Evolutionary conservation across 108 stramenopile genomes (phyloP).

Genomic region (Chaetoceros tenuissimus): DNA sequence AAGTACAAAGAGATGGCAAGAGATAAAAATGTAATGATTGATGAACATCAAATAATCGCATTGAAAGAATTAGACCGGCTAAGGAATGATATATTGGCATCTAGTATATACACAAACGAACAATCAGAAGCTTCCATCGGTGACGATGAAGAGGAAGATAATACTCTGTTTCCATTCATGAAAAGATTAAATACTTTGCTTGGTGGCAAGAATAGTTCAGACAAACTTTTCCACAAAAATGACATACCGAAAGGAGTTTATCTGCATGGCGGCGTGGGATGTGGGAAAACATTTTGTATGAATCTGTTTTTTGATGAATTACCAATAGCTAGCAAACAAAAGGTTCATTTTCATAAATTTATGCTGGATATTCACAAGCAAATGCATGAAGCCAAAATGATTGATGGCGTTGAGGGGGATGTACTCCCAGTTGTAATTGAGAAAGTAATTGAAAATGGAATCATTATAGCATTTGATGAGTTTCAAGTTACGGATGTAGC

Average conservation of each 20-base stretch:
- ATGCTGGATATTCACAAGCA: slow-evolving; percentile 86
- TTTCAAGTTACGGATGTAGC: slow-evolving; percentile 92
- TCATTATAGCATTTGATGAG: slow-evolving; percentile 81
- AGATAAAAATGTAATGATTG: slow-evolving; percentile 28
- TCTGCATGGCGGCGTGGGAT: slow-evolving; percentile 89
- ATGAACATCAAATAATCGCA: slow-evolving; percentile 57
- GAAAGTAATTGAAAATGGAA: slow-evolving; percentile 34
- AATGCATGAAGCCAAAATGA: slow-evolving; percentile 57
- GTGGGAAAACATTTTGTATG: slow-evolving; percentile 97
- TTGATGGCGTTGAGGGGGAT: slow-evolving; percentile 21
- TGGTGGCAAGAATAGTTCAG: slow-evolving; percentile 3
- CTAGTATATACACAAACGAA: slow-evolving; percentile 1
- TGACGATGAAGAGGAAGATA: neutral
- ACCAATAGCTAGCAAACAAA: slow-evolving; percentile 57
- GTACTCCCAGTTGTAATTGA: slow-evolving; percentile 48
- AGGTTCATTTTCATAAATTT: slow-evolving; percentile 97
- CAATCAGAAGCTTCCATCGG: slow-evolving; percentile 1
- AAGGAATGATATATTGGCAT: slow-evolving; percentile 27
- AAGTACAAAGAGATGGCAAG: slow-evolving; percentile 12
- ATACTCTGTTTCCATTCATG: neutral
- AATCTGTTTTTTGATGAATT: slow-evolving; percentile 76
- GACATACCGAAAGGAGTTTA: slow-evolving; percentile 54
- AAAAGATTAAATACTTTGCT: neutral
- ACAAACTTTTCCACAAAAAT: neutral
- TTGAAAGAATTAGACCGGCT: slow-evolving; percentile 57